Evolutionary conservation across 495 filamentous ascomycete species (phyloP).

Genomic region (Clohesyomyces aquaticus): DNA sequence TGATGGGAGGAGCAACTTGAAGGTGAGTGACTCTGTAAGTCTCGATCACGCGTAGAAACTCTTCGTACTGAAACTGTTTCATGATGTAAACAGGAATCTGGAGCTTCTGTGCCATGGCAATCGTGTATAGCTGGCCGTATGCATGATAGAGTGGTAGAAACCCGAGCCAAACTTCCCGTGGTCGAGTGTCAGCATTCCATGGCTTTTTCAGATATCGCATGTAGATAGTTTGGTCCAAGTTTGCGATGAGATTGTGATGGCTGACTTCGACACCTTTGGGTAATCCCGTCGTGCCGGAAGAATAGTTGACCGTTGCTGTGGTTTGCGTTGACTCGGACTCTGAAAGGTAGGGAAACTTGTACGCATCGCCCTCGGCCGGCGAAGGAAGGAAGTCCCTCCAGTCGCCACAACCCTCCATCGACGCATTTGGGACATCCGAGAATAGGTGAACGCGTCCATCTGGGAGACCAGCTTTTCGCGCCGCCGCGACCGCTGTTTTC

Average conservation of each 20-base stretch:
- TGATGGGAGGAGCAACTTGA: slow-evolving; percentile 46
- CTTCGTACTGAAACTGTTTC: slow-evolving; percentile 45
- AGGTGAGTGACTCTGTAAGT: slow-evolving; percentile 44
- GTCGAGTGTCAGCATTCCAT: slow-evolving; percentile 41
- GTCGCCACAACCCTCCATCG: slow-evolving; percentile 49
- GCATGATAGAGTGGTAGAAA: slow-evolving; percentile 48
- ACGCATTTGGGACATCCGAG: slow-evolving; percentile 47
- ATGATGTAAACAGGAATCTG: slow-evolving; percentile 46
- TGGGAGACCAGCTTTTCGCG: slow-evolving; percentile 48
- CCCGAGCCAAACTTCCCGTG: slow-evolving; percentile 45
- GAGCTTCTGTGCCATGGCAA: slow-evolving; percentile 43
- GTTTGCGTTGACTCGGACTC: slow-evolving; percentile 48
- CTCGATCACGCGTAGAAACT: slow-evolving; percentile 45
- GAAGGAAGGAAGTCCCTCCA: slow-evolving; percentile 56
- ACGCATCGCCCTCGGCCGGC: slow-evolving; percentile 50
- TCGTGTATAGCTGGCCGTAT: slow-evolving; percentile 46
- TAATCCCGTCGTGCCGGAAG: slow-evolving; percentile 49
- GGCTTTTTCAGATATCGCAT: slow-evolving; percentile 41
- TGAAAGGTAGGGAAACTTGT: slow-evolving; percentile 51
- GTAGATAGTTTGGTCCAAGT: slow-evolving; percentile 43
- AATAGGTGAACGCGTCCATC: slow-evolving; percentile 55
- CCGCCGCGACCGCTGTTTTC: slow-evolving; percentile 48
- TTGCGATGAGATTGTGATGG: slow-evolving; percentile 47
- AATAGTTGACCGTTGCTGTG: slow-evolving; percentile 55
- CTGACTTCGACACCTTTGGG: slow-evolving; percentile 48